Evolutionary conservation across 2,329 filamentous ascomycete genomes (phyloP).

Genomic region (Colletotrichum liaoningense): DNA sequence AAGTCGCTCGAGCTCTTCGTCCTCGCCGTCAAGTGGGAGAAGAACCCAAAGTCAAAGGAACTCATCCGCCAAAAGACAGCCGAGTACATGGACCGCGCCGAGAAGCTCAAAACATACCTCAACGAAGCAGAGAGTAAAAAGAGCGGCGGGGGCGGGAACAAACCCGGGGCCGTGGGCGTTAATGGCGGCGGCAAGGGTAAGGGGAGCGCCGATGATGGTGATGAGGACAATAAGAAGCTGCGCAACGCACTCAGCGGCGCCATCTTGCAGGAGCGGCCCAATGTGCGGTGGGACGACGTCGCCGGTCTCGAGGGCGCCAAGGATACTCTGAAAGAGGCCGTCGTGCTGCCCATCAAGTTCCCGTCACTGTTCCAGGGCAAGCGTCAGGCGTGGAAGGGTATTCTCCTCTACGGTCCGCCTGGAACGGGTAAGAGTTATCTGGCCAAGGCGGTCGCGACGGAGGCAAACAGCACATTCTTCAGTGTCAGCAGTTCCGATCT

Average conservation of each 20-base stretch:
- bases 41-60: conserved; percentile 96
- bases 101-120: conserved; percentile 95
- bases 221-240: conserved; percentile 96
- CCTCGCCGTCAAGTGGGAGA: conserved; percentile 99
- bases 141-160: conserved; percentile 74
- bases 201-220: conserved; percentile 73
- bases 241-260: conserved; percentile 90
- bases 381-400: conserved; percentile 98
- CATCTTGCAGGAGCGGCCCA: conserved; percentile 94
- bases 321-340: conserved; percentile 96
- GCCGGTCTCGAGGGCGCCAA: conserved; percentile 94
- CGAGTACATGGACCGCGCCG: conserved; percentile 98
- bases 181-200: conserved; percentile 71
- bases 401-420: conserved; percentile 93
- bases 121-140: conserved; percentile 79
- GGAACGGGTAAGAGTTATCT: conserved; percentile 98
- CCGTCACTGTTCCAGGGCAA: conserved; percentile 96
- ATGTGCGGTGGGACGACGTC: conserved; percentile 98
- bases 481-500: conserved; percentile 97
- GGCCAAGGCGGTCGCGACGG: conserved; percentile 96
- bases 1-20: conserved; percentile 97
- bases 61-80: conserved; percentile 95
- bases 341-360: conserved; percentile 98
- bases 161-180: conserved; percentile 74
- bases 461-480: conserved; percentile 99